A percentile compares a stretch with the other conserved stretches of the same genome.
Evolutionary conservation across 1,284 basidiomycete genomes (phyloP).

Genomic region (Waitea zeae): DNA sequence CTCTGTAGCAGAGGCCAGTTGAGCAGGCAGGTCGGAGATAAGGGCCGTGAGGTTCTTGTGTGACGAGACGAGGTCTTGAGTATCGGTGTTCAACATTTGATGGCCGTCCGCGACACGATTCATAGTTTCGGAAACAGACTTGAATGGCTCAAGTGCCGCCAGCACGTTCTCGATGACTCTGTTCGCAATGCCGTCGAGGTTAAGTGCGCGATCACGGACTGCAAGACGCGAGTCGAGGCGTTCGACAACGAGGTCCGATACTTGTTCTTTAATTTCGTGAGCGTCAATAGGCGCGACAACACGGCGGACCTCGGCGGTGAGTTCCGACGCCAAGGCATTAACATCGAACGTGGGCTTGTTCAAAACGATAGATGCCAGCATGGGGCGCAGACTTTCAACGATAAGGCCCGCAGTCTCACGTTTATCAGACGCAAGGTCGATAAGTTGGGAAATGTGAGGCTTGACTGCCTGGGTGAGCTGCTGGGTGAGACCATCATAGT

Average conservation of each 20-base stretch:
- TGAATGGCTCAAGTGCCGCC: conserved; percentile 27
- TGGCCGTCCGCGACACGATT: conserved; percentile 25
- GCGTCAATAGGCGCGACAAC: conserved; percentile 60
- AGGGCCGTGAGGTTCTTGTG: conserved; percentile 18
- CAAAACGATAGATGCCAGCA: conserved; percentile 30
- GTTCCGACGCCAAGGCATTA: conserved; percentile 32
- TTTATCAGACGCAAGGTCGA: conserved; percentile 73
- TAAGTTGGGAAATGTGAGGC: conserved; percentile 71
- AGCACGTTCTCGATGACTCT: conserved; percentile 37
- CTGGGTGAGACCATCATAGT: conserved; percentile 58
- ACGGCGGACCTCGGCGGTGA: conserved; percentile 48
- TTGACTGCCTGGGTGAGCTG: conserved; percentile 70
- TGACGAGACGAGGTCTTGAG: conserved; percentile 16
- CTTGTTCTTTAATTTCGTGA: conserved; percentile 71
- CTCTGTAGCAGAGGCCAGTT: conserved; percentile 21
- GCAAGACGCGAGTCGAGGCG: conserved; percentile 63
- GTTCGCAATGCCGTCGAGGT: conserved; percentile 35
- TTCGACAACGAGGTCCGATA: conserved; percentile 71
- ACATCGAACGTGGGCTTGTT: conserved; percentile 28
- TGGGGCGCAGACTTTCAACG: conserved; percentile 50
- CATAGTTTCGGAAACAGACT: conserved; percentile 18
- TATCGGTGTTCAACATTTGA: conserved; percentile 19
- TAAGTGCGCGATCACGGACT: conserved; percentile 53
- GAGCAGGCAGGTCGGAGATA: conserved; percentile 24
- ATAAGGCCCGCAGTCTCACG: conserved; percentile 69